These are phyloP conservation scores for Aspergillus versicolor DNA, from an alignment of 2,329 filamentous ascomycete genomes.

Conservation along the genomic window DNA sequence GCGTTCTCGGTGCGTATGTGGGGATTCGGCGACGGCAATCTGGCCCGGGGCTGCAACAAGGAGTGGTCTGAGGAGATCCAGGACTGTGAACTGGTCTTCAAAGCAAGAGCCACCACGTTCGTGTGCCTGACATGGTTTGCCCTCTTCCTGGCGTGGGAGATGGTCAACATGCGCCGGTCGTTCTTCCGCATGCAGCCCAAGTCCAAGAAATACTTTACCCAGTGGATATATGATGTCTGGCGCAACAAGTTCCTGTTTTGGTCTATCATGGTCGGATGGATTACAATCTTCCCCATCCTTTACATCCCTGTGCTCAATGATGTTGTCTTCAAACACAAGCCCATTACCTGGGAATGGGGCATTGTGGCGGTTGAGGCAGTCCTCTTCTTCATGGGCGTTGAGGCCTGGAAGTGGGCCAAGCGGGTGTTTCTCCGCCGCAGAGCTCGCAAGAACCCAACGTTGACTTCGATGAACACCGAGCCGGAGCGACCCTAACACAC, in stretches of 20 bases:
- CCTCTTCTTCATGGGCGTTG: slow-evolving; percentile 64
- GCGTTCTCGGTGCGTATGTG: slow-evolving; percentile 67
- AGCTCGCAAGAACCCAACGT: too few relatives aligned
- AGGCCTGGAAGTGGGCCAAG: slow-evolving; percentile 68
- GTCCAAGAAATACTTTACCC: slow-evolving; percentile 60
- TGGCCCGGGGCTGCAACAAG: slow-evolving; percentile 63
- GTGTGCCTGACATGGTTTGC: slow-evolving; percentile 74
- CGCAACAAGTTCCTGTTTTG: slow-evolving; percentile 71
- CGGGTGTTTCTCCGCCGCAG: slow-evolving; percentile 50
- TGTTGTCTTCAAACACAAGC: slow-evolving; percentile 64
- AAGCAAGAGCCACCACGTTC: slow-evolving; percentile 71
- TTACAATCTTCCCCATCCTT: slow-evolving; percentile 59
- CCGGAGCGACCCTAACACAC: too few relatives aligned
- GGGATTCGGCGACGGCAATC: slow-evolving; percentile 57
- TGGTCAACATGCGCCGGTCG: slow-evolving; percentile 68
- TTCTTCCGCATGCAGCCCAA: slow-evolving; percentile 73
- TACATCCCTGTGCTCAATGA: slow-evolving; percentile 70
- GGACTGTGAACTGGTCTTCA: slow-evolving; percentile 64
- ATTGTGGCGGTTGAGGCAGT: slow-evolving; percentile 62
- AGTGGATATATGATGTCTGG: slow-evolving; percentile 69
- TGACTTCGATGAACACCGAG: too few relatives aligned
- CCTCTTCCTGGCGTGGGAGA: slow-evolving; percentile 76
- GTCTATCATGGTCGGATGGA: slow-evolving; percentile 58
- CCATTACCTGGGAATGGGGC: slow-evolving; percentile 69
- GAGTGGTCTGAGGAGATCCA: slow-evolving; percentile 41